A percentile compares a stretch with the other conserved stretches of the same genome.
Evolutionary conservation across 208 protist species (phyloP).

Genomic region (Phytomonas sp.): DNA sequence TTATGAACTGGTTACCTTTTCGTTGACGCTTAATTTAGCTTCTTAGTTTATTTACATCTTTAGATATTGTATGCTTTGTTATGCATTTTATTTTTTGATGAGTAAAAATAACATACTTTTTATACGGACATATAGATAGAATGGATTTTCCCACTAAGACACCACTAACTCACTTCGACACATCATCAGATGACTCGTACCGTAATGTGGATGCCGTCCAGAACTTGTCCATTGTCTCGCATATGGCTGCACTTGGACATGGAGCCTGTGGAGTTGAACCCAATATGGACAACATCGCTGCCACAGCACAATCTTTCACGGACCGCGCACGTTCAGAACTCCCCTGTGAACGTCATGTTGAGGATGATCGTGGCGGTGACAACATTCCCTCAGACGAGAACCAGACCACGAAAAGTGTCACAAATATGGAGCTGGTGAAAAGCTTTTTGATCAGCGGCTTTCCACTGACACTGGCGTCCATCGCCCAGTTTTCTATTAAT

Average conservation of each 20-base stretch:
- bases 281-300: slow-evolving; percentile 12
- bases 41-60: not conserved
- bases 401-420: not conserved
- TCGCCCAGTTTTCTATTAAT: slow-evolving; percentile 75
- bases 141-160: not conserved
- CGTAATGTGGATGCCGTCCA: slow-evolving; percentile 17
- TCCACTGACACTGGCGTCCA: slow-evolving; percentile 58
- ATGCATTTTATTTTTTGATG: not conserved
- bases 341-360: not conserved
- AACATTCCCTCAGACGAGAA: no score
- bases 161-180: slow-evolving; percentile 1
- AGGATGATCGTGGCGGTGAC: not conserved
- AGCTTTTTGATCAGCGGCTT: slow-evolving; percentile 59
- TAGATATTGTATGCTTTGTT: not conserved
- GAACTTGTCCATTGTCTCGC: slow-evolving; percentile 32
- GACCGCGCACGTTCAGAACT: not conserved
- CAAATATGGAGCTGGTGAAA: slow-evolving; percentile 25
- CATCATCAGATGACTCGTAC: slow-evolving; percentile 12
- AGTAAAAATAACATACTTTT: not conserved
- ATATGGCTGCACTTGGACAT: slow-evolving; percentile 16
- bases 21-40: not conserved
- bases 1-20: not conserved
- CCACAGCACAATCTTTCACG: not conserved
- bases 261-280: slow-evolving; percentile 8
- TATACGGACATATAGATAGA: not conserved